Evolutionary conservation across 768 basidiomycete species (phyloP).

Genomic region (Gloeostereum incarnatum): DNA sequence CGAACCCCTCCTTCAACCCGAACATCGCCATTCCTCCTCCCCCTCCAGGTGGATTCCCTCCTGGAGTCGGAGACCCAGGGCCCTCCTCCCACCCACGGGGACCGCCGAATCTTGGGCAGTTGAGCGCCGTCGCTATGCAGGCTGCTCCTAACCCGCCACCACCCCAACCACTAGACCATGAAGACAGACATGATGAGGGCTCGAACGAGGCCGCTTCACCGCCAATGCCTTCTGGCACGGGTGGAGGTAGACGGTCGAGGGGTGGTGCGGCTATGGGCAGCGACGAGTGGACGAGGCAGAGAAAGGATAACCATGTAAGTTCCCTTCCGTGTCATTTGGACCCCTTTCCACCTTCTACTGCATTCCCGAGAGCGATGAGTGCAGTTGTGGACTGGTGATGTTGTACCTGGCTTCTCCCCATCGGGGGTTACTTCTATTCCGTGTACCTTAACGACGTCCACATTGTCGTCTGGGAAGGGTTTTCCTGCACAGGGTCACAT

Average conservation of each 20-base stretch:
- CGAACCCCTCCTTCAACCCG: constrained; percentile 19
- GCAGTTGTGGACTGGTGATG: no score
- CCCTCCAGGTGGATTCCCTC: constrained; percentile 13
- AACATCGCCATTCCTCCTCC: constrained; percentile 20
- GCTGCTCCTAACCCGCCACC: constrained; percentile 16
- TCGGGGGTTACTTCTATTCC: no score
- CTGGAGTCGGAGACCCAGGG: constrained; percentile 46
- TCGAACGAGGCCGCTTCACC: constrained; percentile 15
- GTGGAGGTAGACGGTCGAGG: constrained; percentile 33
- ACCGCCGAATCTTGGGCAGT: constrained; percentile 53
- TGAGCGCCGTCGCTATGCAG: constrained; percentile 39
- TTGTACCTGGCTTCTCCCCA: no score
- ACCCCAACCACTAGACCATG: constrained; percentile 13
- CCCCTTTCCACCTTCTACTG: no score
- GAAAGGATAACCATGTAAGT: constrained; percentile 77
- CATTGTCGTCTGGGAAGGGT: no score
- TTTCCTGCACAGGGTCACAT: no score
- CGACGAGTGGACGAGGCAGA: constrained; percentile 72
- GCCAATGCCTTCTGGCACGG: constrained; percentile 17
- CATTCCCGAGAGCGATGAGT: no score
- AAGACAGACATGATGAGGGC: constrained; percentile 17
- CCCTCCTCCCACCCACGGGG: constrained; percentile 68
- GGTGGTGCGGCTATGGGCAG: constrained; percentile 56
- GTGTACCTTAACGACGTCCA: no score
- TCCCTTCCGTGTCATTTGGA: no score